Evolutionary conservation across 106 monocot genomes (phyloP).

Genomic region (Phalaenopsis equestris): DNA sequence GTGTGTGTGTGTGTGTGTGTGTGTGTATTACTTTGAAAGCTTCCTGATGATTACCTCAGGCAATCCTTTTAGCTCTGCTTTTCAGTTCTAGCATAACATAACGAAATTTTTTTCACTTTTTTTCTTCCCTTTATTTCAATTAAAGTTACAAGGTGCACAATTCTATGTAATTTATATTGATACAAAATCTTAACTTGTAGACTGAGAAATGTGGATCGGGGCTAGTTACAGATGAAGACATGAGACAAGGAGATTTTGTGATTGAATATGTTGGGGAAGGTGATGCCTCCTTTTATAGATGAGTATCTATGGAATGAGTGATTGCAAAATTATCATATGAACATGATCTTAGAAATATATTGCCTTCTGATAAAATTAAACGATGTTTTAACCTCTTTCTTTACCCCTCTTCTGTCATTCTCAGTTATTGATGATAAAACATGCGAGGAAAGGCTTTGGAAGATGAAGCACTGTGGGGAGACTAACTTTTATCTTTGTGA

Average conservation of each 20-base stretch:
- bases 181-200: constrained; percentile 34
- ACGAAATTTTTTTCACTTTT: background rate
- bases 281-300: constrained; percentile 16
- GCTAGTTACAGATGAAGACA: constrained; percentile 74
- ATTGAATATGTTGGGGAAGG: constrained; percentile 99
- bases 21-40: constrained; percentile 2
- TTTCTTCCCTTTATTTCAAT: background rate
- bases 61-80: background rate
- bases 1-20: no score
- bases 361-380: background rate
- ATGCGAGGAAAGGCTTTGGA: constrained; percentile 96
- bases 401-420: background rate
- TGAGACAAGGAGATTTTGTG: constrained; percentile 86
- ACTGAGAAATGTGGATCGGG: constrained; percentile 91
- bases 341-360: constrained; percentile 32
- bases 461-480: constrained; percentile 82
- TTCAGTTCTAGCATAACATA: constrained; percentile 3
- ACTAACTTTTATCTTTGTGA: constrained; percentile 95
- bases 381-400: background rate
- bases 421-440: constrained; percentile 98
- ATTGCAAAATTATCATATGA: constrained; percentile 19
- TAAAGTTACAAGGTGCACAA: constrained; percentile 1
- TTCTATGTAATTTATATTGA: background rate
- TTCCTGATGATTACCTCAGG: background rate
- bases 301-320: constrained; percentile 13